Evolutionary conservation across 2,329 filamentous ascomycete genomes (phyloP), one percentile per base, ranked within the genome.

Genomic region (Fonsecaea pedrosoi): DNA sequence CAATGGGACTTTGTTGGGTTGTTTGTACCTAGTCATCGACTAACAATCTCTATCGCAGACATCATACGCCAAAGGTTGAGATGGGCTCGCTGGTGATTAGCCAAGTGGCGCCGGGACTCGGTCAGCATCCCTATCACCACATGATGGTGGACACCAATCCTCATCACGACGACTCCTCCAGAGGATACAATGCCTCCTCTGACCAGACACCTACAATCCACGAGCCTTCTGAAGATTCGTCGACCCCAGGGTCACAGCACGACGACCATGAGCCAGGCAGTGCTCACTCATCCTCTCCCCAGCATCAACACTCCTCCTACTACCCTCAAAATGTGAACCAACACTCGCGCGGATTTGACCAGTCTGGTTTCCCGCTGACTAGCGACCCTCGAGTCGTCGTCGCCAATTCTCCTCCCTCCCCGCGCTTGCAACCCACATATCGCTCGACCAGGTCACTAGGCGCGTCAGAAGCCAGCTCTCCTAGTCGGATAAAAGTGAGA

Each of bases 31-130:
- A 50, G 57, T 58, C 12, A 61, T n/a, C 25, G 25, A 50, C 67
- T 69, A 64, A 69, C 63, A 62, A 32, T 9, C 40, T n/a, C 54
- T 35, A n/a, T 57, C 50, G 40, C 70, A 73, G 70, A 67, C 68
- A 56, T 54, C 70, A 37, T 62, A 65, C 64, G 34, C 58, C 38
- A 65, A 60, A 48, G 72, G 79, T 79, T 81, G 85, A 82, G 77
- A 88, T 88, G 86, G 85, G 84, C 82, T 86, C 85, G 77, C 79
- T 87, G 73, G 80, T 87, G 75, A 79, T 87, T 74, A 82, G 82
- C 81, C 92, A 94, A 83, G 89, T 89, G 82, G 87, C 89, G 80
- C 86, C 91, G 79, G 89, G 92, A 81, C 84, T 89, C 73, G 84
- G 87, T 60, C 68, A 88, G 80, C 89, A 90, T 80, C 87, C 88